These are phyloP conservation scores for Neopestalotiopsis sp. DNA, from an alignment of 2,329 filamentous ascomycete species.

Conservation along the genomic window DNA sequence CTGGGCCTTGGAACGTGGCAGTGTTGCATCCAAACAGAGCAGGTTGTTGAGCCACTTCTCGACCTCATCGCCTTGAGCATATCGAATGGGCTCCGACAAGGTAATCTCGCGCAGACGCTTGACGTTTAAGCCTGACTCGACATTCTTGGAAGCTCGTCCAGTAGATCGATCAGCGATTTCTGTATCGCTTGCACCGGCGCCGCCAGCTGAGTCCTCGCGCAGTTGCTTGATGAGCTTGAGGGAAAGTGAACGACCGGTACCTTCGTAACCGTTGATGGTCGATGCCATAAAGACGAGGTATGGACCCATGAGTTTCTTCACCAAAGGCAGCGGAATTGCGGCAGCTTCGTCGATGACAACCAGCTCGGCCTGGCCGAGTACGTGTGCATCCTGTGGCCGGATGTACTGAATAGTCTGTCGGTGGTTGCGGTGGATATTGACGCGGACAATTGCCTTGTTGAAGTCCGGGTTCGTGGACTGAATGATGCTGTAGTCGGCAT, in stretches of 20 bases:
- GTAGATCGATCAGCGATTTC: conserved; percentile 80
- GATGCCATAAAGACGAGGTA: conserved; percentile 99
- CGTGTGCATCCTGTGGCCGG: conserved; percentile 92
- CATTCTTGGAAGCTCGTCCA: conserved; percentile 72
- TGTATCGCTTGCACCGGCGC: conserved; percentile 56
- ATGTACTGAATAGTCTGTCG: conserved; percentile 99
- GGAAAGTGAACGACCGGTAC: conserved; percentile 91
- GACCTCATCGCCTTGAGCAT: conserved; percentile 86
- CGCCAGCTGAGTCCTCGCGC: conserved; percentile 84
- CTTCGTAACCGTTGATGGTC: conserved; percentile 98
- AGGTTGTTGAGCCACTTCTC: conserved; percentile 97
- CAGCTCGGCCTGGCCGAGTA: conserved; percentile 91
- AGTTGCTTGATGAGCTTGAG: conserved; percentile 97
- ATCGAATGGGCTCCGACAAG: conserved; percentile 91
- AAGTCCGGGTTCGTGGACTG: conserved; percentile 98
- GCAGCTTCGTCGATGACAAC: conserved; percentile 97
- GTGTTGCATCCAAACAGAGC: conserved; percentile 89
- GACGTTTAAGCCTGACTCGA: conserved; percentile 65
- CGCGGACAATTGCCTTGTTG: conserved; percentile 97
- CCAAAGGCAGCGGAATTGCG: conserved; percentile 90
- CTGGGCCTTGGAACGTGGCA: conserved; percentile 77
- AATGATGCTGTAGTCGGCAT: conserved; percentile 96
- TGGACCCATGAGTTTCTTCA: conserved; percentile 92
- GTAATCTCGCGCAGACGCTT: conserved; percentile 91
- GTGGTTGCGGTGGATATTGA: conserved; percentile 94